Base-by-base conservation (phyloP, 805 yeast genomes). In the Allodekkera sacchari region DNA sequence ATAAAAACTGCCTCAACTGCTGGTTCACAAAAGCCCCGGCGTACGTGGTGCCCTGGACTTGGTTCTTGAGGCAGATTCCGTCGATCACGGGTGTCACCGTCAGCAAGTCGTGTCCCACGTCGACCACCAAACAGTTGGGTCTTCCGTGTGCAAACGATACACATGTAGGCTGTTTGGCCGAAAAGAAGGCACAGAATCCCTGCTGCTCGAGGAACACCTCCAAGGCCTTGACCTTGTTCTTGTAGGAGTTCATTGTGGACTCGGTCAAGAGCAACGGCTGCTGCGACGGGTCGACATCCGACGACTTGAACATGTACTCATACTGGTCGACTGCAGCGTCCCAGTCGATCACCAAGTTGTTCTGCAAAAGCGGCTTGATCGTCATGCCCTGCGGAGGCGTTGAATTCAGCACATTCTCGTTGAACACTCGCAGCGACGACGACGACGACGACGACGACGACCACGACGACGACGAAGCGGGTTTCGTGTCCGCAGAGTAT, bases 121-220 rank as follows among this genome's bases (percentile, higher is more conserved):
- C 95, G 24, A 85, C 89, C 24, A 85, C 85, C 20, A 85, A 61
- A 52, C 94, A 85, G 38, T 79, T 80, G 27, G 94, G 87, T 51
- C 94, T 68, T 4, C 95, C 95, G 41, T 82, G 80, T 8, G 89
- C 87, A 57, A 88, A 88, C 2, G 95, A 76, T 2, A 82, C 77
- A 59, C 94, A 81, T 0, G 94, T 79, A n/a, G 96, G 89, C 7
- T 79, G 68, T 36, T 85, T 79, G 10, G 83, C 87, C 16, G 83
- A 53, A 50, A 79, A 88, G 36, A 83, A 73, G 0, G 94, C 96
- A 23, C 92, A 88, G 43, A 78, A 80, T 22, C 73, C 65, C 50
- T 78, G 67, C 10, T 64, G 59, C 49, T 85, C 95, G 37, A 82
- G 66, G 25, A 81, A 66, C 1, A 73, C 63, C 54, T 87, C 94